Conservation (phyloP, 2,329 filamentous ascomycete genomes). For the Gremmenia infestans region DNA sequence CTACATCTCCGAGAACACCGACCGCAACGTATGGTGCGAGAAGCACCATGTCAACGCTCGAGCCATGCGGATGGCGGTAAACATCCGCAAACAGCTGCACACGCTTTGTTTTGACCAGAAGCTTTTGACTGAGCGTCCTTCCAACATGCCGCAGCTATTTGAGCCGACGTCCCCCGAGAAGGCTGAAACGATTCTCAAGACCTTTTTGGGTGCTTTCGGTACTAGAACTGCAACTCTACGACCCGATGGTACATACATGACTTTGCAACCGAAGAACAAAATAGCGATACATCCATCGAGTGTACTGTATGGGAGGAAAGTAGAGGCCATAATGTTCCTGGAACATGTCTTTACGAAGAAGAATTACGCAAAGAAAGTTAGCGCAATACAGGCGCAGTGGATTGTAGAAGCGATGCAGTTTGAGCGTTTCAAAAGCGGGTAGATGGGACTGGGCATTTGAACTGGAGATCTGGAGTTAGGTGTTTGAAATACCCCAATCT, state of each 20-base stretch:
- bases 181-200: conserved; percentile 51
- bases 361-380: conserved; percentile 64
- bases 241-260: conserved; percentile 57
- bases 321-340: conserved; percentile 63
- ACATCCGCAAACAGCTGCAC: conserved; percentile 58
- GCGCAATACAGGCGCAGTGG: conserved; percentile 55
- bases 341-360: conserved; percentile 63
- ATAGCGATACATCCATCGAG: conserved; percentile 61
- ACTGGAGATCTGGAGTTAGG: neutral
- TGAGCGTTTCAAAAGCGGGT: conserved; percentile 1
- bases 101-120: conserved; percentile 49
- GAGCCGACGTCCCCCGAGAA: conserved; percentile 48
- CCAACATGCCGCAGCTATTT: conserved; percentile 52
- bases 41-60: conserved; percentile 51
- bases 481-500: conserved; percentile 1
- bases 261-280: conserved; percentile 53
- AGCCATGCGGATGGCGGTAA: conserved; percentile 58
- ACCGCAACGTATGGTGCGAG: conserved; percentile 52
- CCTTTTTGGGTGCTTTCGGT: conserved; percentile 58
- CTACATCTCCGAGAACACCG: conserved; percentile 50
- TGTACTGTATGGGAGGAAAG: conserved; percentile 56
- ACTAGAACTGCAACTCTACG: conserved; percentile 56
- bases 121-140: conserved; percentile 37
- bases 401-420: conserved; percentile 35
- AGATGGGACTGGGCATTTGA: neutral